Base-by-base conservation (phyloP, 2,329 filamentous ascomycete genomes). In the Ceratocystis cacaofunesta region DNA sequence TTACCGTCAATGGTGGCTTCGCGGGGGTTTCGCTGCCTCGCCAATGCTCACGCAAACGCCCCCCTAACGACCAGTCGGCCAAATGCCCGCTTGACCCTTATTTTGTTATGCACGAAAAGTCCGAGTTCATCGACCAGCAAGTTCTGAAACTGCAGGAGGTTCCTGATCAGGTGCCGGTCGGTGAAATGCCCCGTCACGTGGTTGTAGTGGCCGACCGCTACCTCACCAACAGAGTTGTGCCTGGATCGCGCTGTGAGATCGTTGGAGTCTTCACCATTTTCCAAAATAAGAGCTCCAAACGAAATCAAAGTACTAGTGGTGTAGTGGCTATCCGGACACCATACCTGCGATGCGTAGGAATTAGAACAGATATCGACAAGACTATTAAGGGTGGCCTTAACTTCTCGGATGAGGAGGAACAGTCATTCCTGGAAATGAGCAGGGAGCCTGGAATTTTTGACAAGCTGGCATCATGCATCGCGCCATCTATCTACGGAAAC, bases 231-330 rank as follows among this genome's bases (percentile, higher is more conserved):
- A 85, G 91, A 63, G 94, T 99, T 2, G 92, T 99, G 2, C 94
- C 94, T 5, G 94, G 94, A 36, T 95, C 92, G 62, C 83, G 92
- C 73, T 99, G 94, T 74, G 95, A 91, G 2, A 82, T 99, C 19
- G 97, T 94, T 84, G 94, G 94, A 22, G 90, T 99, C 43, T 99
- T 96, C 78, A 96, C 92, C 36, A 97, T 97, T 72, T 99, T 96
- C 75, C 90, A 96, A 74, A 88, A 87, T 70, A 97, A 97, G 75
- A 88, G 87, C 50, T 25, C 22, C 32, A 87, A 84, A 52, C 95
- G 92, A 75, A 88, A 87, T 70, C 85, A 84, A 3, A 83, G 81
- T 19, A 84, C 82, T 1, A 86, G 85, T 63, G 87, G 87, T 1
- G 94, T 94, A 1, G 92, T 97, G 2, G 94, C 94, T 7, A 96